Percentiles rank a stretch among this genome's conserved stretches.
Evolutionary conservation across 202 grass and related monocot genomes (phyloP).

Genomic region (Elaeis oleifera): DNA sequence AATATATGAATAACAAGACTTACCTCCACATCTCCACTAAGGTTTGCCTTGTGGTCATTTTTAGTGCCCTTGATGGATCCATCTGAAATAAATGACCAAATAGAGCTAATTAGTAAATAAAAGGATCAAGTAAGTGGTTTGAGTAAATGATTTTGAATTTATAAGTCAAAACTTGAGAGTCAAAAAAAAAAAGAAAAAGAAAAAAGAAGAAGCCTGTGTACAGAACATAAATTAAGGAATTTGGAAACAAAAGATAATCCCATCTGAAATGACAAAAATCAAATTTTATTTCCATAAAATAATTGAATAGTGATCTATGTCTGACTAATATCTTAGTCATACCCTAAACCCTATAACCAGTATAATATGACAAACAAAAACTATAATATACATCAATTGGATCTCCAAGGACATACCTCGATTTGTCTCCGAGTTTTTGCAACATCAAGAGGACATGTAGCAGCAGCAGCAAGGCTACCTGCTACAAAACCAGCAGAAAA

Average conservation of each 20-base stretch:
- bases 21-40: constrained; percentile 89
- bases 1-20: neutral
- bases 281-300: too few species aligned
- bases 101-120: neutral
- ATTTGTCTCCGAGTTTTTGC: constrained; percentile 95
- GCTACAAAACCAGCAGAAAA: constrained; percentile 90
- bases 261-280: too few species aligned
- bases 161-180: too few species aligned
- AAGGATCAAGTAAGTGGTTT: too few species aligned
- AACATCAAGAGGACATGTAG: constrained; percentile 95
- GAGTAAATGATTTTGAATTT: too few species aligned
- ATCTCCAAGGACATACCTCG: constrained; percentile 46
- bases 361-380: neutral
- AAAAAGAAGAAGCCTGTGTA: too few species aligned
- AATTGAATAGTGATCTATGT: too few species aligned
- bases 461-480: constrained; percentile 85
- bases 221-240: too few species aligned
- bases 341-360: too few species aligned
- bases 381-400: neutral
- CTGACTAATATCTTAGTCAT: too few species aligned
- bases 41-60: constrained; percentile 87
- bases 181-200: too few species aligned
- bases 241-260: too few species aligned
- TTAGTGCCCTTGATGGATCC: constrained; percentile 72
- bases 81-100: constrained; percentile 41